Evolutionary conservation across 176 grass and related monocot species (phyloP).

Genomic region (Triticum urartu): DNA sequence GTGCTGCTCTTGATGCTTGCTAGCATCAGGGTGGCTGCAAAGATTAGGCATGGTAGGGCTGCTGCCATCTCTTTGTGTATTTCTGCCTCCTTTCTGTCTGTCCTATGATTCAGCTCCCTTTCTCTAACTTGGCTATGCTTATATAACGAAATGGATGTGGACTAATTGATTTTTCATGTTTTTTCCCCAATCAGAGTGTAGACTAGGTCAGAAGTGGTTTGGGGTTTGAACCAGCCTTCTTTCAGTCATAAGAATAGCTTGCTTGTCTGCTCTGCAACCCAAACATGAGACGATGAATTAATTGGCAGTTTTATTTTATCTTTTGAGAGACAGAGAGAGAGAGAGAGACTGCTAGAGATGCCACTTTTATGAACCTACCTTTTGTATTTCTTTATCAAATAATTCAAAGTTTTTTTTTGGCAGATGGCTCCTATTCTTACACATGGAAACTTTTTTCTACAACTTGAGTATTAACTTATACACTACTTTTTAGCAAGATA

Average conservation of each 20-base stretch:
- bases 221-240: not conserved
- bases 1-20: constrained; percentile 19
- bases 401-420: not conserved
- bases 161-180: not conserved
- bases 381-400: not conserved
- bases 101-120: not conserved
- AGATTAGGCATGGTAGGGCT: constrained; percentile 7
- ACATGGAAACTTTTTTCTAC: not conserved
- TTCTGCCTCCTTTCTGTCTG: not conserved
- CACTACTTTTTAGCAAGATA: not conserved
- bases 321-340: not conserved
- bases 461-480: not conserved
- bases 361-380: not conserved
- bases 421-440: not conserved
- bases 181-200: not conserved
- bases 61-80: not conserved
- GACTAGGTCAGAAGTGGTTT: constrained; percentile 18
- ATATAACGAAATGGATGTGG: not conserved
- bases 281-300: not conserved
- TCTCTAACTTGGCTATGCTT: constrained; percentile 1
- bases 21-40: constrained; percentile 18
- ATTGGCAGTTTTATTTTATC: not conserved
- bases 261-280: not conserved
- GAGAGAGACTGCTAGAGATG: not conserved
- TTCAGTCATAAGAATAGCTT: not conserved